phyloP scores from a whole-genome alignment of 2,329 filamentous ascomycete species.

The Pseudogymnoascus sp. region DNA sequence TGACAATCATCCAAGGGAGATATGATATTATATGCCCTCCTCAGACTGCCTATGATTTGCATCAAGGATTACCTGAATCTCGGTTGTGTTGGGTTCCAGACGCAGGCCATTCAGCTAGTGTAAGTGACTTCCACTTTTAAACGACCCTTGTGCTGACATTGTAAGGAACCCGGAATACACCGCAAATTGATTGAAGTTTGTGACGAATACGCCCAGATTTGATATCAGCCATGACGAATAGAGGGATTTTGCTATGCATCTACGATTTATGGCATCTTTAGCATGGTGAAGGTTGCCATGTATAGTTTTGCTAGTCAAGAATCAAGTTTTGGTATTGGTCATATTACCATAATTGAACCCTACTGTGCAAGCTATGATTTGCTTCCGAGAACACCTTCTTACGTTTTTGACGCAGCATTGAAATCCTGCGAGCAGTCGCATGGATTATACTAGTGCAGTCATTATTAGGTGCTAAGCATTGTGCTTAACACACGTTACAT shows the following conservation, averaged over 20 bases:
- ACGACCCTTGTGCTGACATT: not conserved
- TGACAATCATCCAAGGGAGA: conserved; percentile 37
- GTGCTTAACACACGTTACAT: too few species aligned
- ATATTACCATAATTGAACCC: not conserved
- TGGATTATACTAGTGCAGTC: too few species aligned
- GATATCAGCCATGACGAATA: conserved; percentile 15
- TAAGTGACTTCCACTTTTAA: not conserved
- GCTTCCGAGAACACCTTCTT: not conserved
- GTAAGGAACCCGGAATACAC: conserved; percentile 10
- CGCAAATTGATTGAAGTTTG: conserved; percentile 4
- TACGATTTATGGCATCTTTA: not conserved
- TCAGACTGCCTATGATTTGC: conserved; percentile 36
- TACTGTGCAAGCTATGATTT: not conserved
- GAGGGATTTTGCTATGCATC: not conserved
- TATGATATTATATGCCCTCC: conserved; percentile 40
- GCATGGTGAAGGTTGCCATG: not conserved
- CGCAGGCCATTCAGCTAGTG: conserved; percentile 9
- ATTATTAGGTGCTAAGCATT: too few species aligned
- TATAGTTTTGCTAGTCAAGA: not conserved
- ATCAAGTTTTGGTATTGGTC: not conserved
- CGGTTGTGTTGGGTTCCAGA: not conserved
- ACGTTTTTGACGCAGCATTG: not conserved
- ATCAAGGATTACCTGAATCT: conserved; percentile 35
- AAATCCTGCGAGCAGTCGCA: not conserved
- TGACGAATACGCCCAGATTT: conserved; percentile 9